Evolutionary conservation across 768 basidiomycete genomes (phyloP).

Genomic region (Inosperma sp.): DNA sequence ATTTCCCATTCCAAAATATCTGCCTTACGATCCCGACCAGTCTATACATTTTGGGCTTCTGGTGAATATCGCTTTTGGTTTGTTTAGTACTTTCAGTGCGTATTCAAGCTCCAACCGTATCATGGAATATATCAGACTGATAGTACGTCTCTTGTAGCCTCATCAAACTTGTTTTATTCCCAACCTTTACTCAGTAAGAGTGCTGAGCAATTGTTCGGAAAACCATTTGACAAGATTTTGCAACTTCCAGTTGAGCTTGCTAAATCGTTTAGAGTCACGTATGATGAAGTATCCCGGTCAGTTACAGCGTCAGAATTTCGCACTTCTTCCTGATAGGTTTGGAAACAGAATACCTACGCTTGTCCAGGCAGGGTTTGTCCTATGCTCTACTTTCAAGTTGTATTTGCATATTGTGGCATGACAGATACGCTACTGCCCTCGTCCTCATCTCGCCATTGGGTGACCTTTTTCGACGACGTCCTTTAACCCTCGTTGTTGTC

Average conservation of each 20-base stretch:
- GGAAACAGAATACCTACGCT: constrained; percentile 55
- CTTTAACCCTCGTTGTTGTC: constrained; percentile 58
- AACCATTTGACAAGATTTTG: neutral
- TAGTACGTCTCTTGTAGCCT: constrained; percentile 35
- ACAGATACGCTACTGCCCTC: constrained; percentile 67
- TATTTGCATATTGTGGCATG: neutral
- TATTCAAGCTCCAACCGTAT: no score
- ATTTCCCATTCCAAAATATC: no score
- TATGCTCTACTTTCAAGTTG: neutral
- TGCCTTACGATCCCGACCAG: no score
- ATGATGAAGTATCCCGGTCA: constrained; percentile 38
- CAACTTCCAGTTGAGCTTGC: constrained; percentile 39
- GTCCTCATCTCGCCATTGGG: constrained; percentile 77
- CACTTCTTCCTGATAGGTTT: neutral
- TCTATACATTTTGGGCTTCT: no score
- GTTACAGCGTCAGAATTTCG: neutral
- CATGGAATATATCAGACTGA: no score
- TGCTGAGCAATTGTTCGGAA: neutral
- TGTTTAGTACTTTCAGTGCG: neutral
- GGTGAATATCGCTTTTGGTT: no score
- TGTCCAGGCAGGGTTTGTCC: constrained; percentile 57
- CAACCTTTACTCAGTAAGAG: constrained; percentile 70
- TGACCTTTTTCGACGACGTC: constrained; percentile 74
- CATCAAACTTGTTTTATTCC: constrained; percentile 79
- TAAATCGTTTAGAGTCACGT: constrained; percentile 33